Percentiles rank a stretch among this genome's conserved stretches.
Evolutionary conservation across 495 filamentous ascomycete species (phyloP).

Genomic region (Neurospora sp.): DNA sequence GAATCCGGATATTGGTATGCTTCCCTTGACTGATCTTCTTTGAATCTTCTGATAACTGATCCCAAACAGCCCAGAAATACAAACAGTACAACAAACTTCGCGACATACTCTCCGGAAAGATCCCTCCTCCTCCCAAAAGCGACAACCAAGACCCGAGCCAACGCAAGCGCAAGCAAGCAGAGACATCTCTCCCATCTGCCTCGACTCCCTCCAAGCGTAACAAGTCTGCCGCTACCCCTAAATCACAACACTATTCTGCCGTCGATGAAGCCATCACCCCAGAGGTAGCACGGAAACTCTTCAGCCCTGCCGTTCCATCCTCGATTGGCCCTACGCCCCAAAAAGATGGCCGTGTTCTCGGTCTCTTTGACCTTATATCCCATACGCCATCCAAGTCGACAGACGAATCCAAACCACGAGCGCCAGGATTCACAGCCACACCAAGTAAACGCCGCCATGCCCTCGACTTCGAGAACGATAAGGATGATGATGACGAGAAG

Average conservation of each 20-base stretch:
- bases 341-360: conserved; percentile 74
- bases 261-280: neutral
- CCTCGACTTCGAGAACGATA: conserved; percentile 21
- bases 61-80: conserved; percentile 66
- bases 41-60: neutral
- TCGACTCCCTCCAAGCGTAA: conserved; percentile 38
- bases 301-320: conserved; percentile 46
- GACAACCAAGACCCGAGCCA: conserved; percentile 25
- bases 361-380: conserved; percentile 80
- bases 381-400: conserved; percentile 32
- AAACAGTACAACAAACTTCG: conserved; percentile 76
- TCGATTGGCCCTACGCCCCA: conserved; percentile 82
- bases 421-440: neutral
- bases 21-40: neutral
- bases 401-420: neutral
- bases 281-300: conserved; percentile 41
- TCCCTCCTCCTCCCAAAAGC: conserved; percentile 24
- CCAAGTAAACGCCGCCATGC: conserved; percentile 11
- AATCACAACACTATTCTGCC: conserved; percentile 11
- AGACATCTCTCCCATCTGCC: conserved; percentile 25
- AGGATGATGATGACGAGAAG: conserved; percentile 16
- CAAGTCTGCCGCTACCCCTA: conserved; percentile 28
- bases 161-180: conserved; percentile 26
- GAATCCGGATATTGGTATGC: conserved; percentile 67
- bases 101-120: conserved; percentile 45